phyloP scores from a whole-genome alignment of 2,329 filamentous ascomycete species.

The Pseudogymnoascus sp. region DNA sequence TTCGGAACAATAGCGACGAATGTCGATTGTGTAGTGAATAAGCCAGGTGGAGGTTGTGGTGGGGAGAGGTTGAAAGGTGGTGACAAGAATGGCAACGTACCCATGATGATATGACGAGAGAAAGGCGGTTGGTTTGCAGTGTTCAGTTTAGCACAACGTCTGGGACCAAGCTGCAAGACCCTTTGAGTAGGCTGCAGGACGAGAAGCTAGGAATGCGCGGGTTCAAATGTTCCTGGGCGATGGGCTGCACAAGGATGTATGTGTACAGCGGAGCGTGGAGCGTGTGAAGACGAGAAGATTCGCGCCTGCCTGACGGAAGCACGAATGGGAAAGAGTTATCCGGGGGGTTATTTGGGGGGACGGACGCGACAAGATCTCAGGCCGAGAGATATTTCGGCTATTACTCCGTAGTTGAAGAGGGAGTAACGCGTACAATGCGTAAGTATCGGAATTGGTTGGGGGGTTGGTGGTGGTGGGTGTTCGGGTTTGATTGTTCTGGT shows the following conservation, averaged over 20 bases:
- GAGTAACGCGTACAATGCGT: background rate
- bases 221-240: constrained; percentile 5
- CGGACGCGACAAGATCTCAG: background rate
- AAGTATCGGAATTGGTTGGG: background rate
- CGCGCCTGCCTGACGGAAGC: constrained; percentile 7
- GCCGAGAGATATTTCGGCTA: background rate
- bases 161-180: constrained; percentile 10
- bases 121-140: background rate
- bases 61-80: background rate
- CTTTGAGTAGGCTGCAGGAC: constrained; percentile 10
- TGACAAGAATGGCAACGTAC: constrained; percentile 10
- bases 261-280: background rate
- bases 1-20: constrained; percentile 9
- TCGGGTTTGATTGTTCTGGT: background rate
- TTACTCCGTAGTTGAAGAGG: background rate
- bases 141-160: constrained; percentile 8
- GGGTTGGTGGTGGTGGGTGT: no score
- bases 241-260: constrained; percentile 11
- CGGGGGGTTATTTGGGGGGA: background rate
- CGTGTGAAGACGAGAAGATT: constrained; percentile 5
- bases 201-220: constrained; percentile 7
- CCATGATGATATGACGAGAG: constrained; percentile 12
- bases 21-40: constrained; percentile 1
- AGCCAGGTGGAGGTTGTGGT: background rate
- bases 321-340: constrained; percentile 9